phyloP scores from a whole-genome alignment of 192 early-diverging fungal species.

The Coemansia sp. region DNA sequence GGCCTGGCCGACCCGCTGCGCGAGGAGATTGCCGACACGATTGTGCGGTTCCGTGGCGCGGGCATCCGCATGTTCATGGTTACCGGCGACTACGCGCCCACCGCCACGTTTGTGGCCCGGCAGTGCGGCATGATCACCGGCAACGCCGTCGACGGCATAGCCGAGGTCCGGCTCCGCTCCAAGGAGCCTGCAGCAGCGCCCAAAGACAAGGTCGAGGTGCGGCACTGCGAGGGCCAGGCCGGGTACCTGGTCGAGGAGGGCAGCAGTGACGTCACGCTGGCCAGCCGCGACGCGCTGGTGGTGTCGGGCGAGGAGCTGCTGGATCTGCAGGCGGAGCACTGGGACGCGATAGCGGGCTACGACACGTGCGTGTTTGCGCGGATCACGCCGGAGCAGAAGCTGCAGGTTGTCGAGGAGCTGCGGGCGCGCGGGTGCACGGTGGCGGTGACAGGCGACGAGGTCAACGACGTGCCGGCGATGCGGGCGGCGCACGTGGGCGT shows the following conservation, averaged over 20 bases:
- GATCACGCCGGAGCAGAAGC: constrained; percentile 87
- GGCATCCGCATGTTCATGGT: constrained; percentile 81
- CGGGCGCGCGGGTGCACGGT: constrained; percentile 69
- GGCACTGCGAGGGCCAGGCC: too few relatives aligned
- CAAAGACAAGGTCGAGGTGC: background rate
- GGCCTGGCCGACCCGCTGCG: constrained; percentile 86
- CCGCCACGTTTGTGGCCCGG: constrained; percentile 75
- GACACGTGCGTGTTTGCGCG: constrained; percentile 82
- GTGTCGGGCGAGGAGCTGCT: constrained; percentile 67
- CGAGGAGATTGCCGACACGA: constrained; percentile 62
- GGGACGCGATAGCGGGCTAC: constrained; percentile 68
- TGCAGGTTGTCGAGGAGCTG: constrained; percentile 74
- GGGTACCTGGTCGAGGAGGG: background rate
- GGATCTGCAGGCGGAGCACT: constrained; percentile 60
- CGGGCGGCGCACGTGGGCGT: constrained; percentile 87
- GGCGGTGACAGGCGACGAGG: constrained; percentile 91
- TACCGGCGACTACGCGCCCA: constrained; percentile 76
- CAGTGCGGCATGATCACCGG: constrained; percentile 73
- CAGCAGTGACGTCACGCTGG: constrained; percentile 14
- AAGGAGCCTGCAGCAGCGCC: background rate
- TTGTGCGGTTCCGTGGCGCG: constrained; percentile 60
- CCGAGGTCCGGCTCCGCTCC: constrained; percentile 19
- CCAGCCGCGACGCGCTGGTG: constrained; percentile 44
- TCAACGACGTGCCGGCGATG: constrained; percentile 90
- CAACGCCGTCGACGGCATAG: constrained; percentile 29